These are phyloP conservation scores for Naganishia vishniacii DNA, from an alignment of 768 basidiomycete genomes.

Conservation along the genomic window DNA sequence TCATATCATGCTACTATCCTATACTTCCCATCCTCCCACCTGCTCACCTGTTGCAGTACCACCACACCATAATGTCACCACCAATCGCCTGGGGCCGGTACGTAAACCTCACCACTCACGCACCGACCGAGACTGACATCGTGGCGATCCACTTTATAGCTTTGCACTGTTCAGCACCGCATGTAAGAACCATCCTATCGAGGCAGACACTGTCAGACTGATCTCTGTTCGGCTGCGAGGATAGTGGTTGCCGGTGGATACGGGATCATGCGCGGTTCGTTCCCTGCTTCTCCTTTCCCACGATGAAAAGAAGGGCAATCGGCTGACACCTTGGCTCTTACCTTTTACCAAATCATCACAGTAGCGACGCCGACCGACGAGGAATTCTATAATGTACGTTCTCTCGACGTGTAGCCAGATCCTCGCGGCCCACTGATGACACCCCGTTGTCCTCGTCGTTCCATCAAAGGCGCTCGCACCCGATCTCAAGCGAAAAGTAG, in stretches of 20 bases:
- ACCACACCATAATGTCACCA: conserved; percentile 22
- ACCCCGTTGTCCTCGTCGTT: not conserved
- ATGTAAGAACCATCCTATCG: conserved; percentile 6
- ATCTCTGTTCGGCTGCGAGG: not conserved
- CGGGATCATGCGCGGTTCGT: conserved; percentile 41
- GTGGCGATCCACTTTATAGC: not conserved
- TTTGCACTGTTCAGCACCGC: conserved; percentile 25
- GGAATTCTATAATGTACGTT: conserved; percentile 44
- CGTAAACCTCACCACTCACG: too few relatives aligned
- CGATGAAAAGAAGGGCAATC: not conserved
- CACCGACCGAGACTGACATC: too few relatives aligned
- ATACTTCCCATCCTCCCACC: not conserved
- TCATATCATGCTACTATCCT: not conserved
- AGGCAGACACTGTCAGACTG: not conserved
- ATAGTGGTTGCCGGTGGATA: conserved; percentile 37
- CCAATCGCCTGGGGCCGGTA: conserved; percentile 25
- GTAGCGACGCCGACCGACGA: conserved; percentile 43
- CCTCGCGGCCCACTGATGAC: not conserved
- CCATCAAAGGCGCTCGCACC: conserved; percentile 45
- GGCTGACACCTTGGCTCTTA: not conserved
- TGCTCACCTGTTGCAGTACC: too few relatives aligned
- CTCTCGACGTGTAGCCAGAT: too few relatives aligned
- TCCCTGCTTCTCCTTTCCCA: not conserved
- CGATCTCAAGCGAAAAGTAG: conserved; percentile 45
- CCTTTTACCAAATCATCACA: conserved; percentile 14